Percentiles rank a stretch among this genome's conserved stretches.
Evolutionary conservation across 257 asterid species (phyloP).

Genomic region (Agastache rugosa): DNA sequence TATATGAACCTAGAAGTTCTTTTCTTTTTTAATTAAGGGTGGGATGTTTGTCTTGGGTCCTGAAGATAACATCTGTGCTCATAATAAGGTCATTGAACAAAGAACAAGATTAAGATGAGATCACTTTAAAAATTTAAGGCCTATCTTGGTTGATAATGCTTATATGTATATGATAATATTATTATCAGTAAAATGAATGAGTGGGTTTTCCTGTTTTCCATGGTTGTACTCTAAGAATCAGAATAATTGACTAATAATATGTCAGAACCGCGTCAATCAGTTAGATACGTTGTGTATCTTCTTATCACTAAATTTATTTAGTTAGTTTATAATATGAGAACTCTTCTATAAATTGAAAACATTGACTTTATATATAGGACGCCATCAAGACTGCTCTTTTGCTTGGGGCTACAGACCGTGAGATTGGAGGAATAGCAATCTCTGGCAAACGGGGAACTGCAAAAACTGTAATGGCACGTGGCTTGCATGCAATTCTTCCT

Average conservation of each 20-base stretch:
- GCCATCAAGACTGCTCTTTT: conserved; percentile 96
- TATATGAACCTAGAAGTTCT: neutral
- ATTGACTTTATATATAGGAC: conserved; percentile 58
- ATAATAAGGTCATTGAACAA: neutral
- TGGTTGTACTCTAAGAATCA: conserved; percentile 7
- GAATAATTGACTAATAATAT: neutral
- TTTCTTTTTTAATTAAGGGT: neutral
- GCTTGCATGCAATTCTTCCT: conserved; percentile 95
- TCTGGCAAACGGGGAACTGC: conserved; percentile 99
- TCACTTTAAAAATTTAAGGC: neutral
- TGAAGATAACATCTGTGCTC: neutral
- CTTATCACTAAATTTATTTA: neutral
- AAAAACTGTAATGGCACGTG: conserved; percentile 98
- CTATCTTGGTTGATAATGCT: neutral
- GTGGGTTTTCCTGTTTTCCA: neutral
- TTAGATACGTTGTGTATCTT: neutral
- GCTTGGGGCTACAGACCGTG: conserved; percentile 97
- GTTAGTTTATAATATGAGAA: neutral
- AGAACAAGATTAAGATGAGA: neutral
- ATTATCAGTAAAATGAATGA: neutral
- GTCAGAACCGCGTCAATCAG: conserved; percentile 11
- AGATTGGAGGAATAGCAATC: conserved; percentile 96
- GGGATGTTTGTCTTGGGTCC: neutral
- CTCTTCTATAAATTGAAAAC: conserved; percentile 18
- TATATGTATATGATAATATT: neutral